These are phyloP conservation scores for Cercospora canescens DNA, from an alignment of 2,329 filamentous ascomycete genomes.

Conservation along the genomic window DNA sequence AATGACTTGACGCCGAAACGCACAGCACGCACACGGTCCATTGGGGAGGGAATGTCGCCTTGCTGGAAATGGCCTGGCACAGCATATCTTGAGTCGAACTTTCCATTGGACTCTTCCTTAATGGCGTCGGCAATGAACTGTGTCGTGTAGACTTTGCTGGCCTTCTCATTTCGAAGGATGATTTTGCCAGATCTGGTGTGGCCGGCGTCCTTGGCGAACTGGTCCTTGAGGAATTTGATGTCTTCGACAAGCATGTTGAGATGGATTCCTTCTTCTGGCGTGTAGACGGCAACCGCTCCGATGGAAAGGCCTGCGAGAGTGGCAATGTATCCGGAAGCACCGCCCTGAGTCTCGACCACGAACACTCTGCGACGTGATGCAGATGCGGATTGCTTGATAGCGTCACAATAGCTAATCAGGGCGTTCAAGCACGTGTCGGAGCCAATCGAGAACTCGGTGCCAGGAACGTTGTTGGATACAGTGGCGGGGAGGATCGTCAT, in stretches of 20 bases:
- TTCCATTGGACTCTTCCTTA: conserved; percentile 84
- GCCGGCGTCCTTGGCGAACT: conserved; percentile 82
- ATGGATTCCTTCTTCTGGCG: conserved; percentile 91
- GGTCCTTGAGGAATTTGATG: conserved; percentile 82
- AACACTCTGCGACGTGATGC: conserved; percentile 92
- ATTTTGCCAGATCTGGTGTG: conserved; percentile 88
- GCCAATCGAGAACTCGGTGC: conserved; percentile 94
- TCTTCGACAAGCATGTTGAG: conserved; percentile 90
- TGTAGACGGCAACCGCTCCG: conserved; percentile 91
- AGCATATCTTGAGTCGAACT: conserved; percentile 89
- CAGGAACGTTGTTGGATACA: conserved; percentile 97
- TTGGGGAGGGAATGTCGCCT: conserved; percentile 86
- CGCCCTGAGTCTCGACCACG: conserved; percentile 96
- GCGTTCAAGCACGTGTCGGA: conserved; percentile 97
- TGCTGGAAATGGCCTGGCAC: conserved; percentile 95
- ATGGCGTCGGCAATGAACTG: conserved; percentile 96
- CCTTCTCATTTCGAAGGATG: conserved; percentile 95
- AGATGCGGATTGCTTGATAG: conserved; percentile 94
- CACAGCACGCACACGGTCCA: conserved; percentile 92
- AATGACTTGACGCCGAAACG: conserved; percentile 92
- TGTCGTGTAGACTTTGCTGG: conserved; percentile 85
- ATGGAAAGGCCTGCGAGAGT: conserved; percentile 89
- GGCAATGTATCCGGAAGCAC: conserved; percentile 89
- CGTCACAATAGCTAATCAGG: conserved; percentile 91
- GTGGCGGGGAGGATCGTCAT: conserved; percentile 92